Evolutionary conservation across 1,139 yeast species (phyloP), one percentile per base, ranked within the genome.

Genomic region (Magnusiomyces clavatus): DNA sequence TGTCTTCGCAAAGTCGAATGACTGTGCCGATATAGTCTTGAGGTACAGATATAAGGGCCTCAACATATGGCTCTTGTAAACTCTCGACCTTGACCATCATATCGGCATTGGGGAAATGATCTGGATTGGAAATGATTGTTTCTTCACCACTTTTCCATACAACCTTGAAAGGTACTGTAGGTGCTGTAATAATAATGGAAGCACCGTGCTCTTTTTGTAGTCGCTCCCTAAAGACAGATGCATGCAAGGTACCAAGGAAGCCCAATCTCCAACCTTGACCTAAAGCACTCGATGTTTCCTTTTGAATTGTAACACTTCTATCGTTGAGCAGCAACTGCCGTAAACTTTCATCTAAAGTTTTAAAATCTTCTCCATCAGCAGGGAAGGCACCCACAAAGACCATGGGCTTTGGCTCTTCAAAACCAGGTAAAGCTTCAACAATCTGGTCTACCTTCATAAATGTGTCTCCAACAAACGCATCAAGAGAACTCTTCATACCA

Each of bases 251-350:
- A 0, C 98, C 98, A 47, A 92, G 71, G 64, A 92, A 92, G 0
- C 98, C 98, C 41, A 92, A 71, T 65, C 97, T 79, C 98, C 98
- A 92, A 35, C 98, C 98, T 61, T 90, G 90, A 0, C 98, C 98
- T 54, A 92, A 73, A 0, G 98, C 98, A 63, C 83, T 86, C 0
- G 97, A 89, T 0, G 96, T 86, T 62, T 92, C 97, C 62, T 90
- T 82, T 61, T 86, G 90, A 50, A 92, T 74, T 0, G 92, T 82
- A 2, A 92, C 97, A 1, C 96, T 84, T 61, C 97, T 78, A 65
- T 92, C 98, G 64, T 92, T 92, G 55, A 92, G 73, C 1, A 90
- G 95, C 57, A 92, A 74, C 62, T 89, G 89, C 59, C 84, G 86
- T 67, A 92, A 82, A 65, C 89, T 86, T 61, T 92, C 97, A 62